Evolutionary conservation across 129 eudicot species (phyloP).

Genomic region (Centella asiatica): DNA sequence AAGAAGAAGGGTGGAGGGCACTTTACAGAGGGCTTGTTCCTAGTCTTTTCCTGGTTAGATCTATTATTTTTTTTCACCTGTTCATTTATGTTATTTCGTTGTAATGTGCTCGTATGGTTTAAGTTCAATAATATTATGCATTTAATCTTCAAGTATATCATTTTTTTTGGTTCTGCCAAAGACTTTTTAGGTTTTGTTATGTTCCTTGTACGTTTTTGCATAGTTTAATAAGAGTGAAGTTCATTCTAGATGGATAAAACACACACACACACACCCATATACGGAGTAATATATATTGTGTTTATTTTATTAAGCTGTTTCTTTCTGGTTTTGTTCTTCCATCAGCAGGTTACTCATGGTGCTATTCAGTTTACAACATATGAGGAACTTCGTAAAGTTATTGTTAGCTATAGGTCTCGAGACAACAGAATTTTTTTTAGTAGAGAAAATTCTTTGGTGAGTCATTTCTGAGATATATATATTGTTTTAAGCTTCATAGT

Average conservation of each 20-base stretch:
- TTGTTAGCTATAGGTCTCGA: conserved; percentile 35
- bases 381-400: conserved; percentile 75
- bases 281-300: too few relatives aligned
- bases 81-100: not conserved
- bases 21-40: conserved; percentile 90
- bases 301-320: too few relatives aligned
- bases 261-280: too few relatives aligned
- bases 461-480: too few relatives aligned
- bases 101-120: not conserved
- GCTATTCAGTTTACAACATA: conserved; percentile 96
- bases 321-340: conserved; percentile 22
- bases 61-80: conserved; percentile 18
- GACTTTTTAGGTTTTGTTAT: too few relatives aligned
- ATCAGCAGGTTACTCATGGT: conserved; percentile 94
- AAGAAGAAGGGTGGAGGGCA: conserved; percentile 97
- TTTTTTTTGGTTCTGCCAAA: too few relatives aligned
- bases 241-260: too few relatives aligned
- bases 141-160: too few relatives aligned
- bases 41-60: conserved; percentile 89
- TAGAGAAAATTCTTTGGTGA: conserved; percentile 46
- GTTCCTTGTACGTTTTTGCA: not conserved
- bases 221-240: too few relatives aligned
- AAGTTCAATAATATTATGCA: not conserved
- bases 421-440: conserved; percentile 16
- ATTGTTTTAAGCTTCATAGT: too few relatives aligned